These are phyloP conservation scores for Athelia psychrophila DNA, from an alignment of 1,284 basidiomycete genomes.

Conservation along the genomic window DNA sequence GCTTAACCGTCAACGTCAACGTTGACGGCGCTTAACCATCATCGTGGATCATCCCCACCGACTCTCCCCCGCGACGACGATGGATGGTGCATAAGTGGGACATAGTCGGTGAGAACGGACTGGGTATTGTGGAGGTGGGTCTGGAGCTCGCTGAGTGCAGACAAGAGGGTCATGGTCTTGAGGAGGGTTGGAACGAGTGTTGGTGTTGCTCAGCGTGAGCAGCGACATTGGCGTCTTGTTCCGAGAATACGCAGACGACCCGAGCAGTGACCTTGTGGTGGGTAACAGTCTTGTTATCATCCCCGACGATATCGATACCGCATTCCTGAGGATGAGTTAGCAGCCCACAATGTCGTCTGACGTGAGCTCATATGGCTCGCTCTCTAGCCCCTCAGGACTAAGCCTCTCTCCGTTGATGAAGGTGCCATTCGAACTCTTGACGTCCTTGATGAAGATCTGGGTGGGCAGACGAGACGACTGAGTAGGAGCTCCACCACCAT, in stretches of 20 bases:
- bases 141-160: slow-evolving; percentile 55
- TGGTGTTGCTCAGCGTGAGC: slow-evolving; percentile 65
- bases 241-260: slow-evolving; percentile 84
- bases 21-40: no score
- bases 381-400: slow-evolving; percentile 88
- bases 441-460: slow-evolving; percentile 97
- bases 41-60: no score
- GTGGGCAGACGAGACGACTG: slow-evolving; percentile 4
- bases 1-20: no score
- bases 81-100: no score
- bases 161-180: slow-evolving; percentile 8
- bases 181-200: slow-evolving; percentile 25
- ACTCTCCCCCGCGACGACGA: no score
- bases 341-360: slow-evolving; percentile 84
- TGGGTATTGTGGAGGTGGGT: slow-evolving; percentile 87
- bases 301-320: slow-evolving; percentile 97
- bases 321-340: slow-evolving; percentile 70
- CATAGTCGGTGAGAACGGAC: slow-evolving; percentile 71
- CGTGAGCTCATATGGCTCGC: slow-evolving; percentile 92
- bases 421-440: slow-evolving; percentile 97
- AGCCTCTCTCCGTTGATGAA: slow-evolving; percentile 97
- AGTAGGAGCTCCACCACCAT: not conserved
- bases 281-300: slow-evolving; percentile 97
- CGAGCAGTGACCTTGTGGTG: slow-evolving; percentile 98
- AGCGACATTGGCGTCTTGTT: slow-evolving; percentile 79